phyloP scores from a whole-genome alignment of 164 flowering plant genomes.

The Nelumbo lutea region DNA sequence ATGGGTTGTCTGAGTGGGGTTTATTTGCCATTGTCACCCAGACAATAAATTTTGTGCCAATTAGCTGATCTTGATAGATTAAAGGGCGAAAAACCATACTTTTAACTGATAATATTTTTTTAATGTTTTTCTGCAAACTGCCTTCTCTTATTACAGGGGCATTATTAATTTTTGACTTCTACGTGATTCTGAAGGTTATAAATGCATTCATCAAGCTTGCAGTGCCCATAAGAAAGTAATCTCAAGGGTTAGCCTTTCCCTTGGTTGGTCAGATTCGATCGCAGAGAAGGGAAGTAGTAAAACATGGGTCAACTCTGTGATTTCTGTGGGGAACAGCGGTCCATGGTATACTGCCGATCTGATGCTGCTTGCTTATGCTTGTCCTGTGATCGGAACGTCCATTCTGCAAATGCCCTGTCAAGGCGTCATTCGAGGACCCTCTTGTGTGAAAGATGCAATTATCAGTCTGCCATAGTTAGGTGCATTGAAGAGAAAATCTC shows the following conservation, averaged over 20 bases:
- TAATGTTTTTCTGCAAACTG: too few species aligned
- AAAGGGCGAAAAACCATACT: too few species aligned
- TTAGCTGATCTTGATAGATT: too few species aligned
- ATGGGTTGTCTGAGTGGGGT: too few species aligned
- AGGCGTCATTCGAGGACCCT: constrained; percentile 85
- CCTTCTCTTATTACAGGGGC: too few species aligned
- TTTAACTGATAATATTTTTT: too few species aligned
- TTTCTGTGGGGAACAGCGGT: constrained; percentile 76
- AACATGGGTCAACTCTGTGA: constrained; percentile 83
- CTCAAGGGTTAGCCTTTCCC: not conserved
- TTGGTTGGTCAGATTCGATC: not conserved
- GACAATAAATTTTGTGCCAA: too few species aligned
- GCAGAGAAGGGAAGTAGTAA: constrained; percentile 7
- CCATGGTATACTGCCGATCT: constrained; percentile 83
- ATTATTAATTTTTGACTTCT: not conserved
- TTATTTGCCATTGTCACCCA: too few species aligned
- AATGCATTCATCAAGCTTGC: constrained; percentile 1
- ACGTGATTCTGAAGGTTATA: not conserved
- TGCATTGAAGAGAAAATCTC: constrained; percentile 68
- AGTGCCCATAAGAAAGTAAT: not conserved
- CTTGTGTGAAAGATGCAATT: constrained; percentile 79
- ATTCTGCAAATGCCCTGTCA: constrained; percentile 88
- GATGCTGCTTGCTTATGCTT: constrained; percentile 91
- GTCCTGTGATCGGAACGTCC: constrained; percentile 89
- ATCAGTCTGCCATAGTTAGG: constrained; percentile 74